Base-by-base conservation (phyloP, 768 basidiomycete genomes). In the Cystobasidium ongulense region DNA sequence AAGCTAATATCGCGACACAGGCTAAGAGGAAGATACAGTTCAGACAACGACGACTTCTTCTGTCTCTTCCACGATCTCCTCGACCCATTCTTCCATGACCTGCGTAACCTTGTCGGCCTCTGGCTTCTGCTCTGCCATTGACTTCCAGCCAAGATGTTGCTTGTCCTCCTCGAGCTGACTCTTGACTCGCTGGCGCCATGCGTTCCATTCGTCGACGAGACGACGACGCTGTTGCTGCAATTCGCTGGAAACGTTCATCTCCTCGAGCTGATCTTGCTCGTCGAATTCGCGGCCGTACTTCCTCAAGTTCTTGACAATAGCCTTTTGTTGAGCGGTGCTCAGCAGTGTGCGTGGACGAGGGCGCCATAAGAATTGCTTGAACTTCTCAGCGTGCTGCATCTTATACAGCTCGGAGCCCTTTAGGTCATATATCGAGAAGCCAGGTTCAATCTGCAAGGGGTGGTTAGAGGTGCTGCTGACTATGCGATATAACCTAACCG, bases 281-380 rank as follows among this genome's bases (percentile, higher is more conserved):
- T 99, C 96, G 81, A 98, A 99, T 38, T 84, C 82, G 15, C 91
- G 87, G 78, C 91, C 90, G 84, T 88, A 95, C 81, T 98, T 94
- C 73, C 89, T 88, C 76, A 98, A 85, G 80, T 91, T 95, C 82
- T 88, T 89, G 74, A 91, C 87, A 73, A 99, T 87, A 64, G 86
- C 86, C 76, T 88, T 88, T 79, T 96, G 92, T 74, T 92, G 87
- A 63, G 96, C 93, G 80, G 89, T 91, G 61, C 87, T 85, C 72
- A 99, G 85, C 63, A 98, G 83, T 1, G 91, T 89, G 13, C 88
- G 86, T 2, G 96, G 92, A n/a, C 96, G 89, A 29, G 95, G 94
- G 39, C 96, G 88, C 95, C 95, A 99, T 75, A 97, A 86, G 82
- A 98, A 92, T 81, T 99, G 96, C 84, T 99, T 99, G 87, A 99